phyloP scores from a whole-genome alignment of 768 basidiomycete genomes.

The Tricholomella constricta region DNA sequence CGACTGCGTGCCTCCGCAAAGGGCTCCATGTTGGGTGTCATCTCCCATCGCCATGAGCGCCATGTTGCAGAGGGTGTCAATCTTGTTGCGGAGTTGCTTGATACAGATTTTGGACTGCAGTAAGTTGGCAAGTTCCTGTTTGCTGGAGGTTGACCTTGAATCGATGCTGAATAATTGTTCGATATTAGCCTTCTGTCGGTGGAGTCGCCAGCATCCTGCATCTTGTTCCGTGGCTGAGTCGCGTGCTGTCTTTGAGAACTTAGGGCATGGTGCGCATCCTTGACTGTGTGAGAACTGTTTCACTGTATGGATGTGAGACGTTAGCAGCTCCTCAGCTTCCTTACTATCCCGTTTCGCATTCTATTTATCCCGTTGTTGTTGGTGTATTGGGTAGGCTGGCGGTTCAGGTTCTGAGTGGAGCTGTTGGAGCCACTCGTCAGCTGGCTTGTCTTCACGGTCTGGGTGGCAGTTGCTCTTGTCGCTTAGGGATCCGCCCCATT shows the following conservation, averaged over 20 bases:
- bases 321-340: not conserved
- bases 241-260: too few relatives aligned
- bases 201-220: not conserved
- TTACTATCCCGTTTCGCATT: not conserved
- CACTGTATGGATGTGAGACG: too few relatives aligned
- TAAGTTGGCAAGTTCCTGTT: not conserved
- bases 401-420: not conserved
- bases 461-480: not conserved
- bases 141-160: not conserved
- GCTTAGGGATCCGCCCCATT: not conserved
- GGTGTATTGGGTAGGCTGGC: slow-evolving; percentile 1
- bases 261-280: not conserved
- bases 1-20: slow-evolving; percentile 24
- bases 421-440: not conserved
- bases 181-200: not conserved
- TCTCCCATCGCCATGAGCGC: not conserved
- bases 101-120: not conserved
- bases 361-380: slow-evolving; percentile 1
- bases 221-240: not conserved
- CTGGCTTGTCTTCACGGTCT: not conserved
- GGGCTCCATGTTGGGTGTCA: slow-evolving; percentile 13
- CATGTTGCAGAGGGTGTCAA: not conserved
- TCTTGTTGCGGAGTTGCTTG: not conserved
- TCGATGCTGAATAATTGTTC: not conserved
- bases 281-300: not conserved